Evolutionary conservation across 495 filamentous ascomycete species (phyloP), one percentile per base, ranked within the genome.

Genomic region (Trichoderma gamsii): DNA sequence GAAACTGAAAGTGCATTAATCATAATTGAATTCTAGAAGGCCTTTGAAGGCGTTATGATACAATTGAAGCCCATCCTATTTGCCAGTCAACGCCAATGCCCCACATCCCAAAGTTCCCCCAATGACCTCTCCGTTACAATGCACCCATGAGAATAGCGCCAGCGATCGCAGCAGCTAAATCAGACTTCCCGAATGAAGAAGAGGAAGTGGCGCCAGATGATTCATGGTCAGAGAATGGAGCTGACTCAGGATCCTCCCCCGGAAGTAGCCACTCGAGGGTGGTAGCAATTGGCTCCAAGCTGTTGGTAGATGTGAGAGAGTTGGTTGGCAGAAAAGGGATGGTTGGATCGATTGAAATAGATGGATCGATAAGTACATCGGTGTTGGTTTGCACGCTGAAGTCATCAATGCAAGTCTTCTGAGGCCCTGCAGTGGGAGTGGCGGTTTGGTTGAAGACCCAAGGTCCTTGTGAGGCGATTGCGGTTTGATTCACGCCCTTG

Each of bases 391-490:
- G 44, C 15, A 29, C 29, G 4, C 18, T 18, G 13, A 49, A 49
- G 12, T 49, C 44, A 5, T n/a, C 56, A 18, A 29, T 21, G n/a
- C 56, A 29, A 32, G 56, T 29, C 25, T 32, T 61, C 25, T 29
- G 56, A 61, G 25, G 56, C 25, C 44, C 44, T 49, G 74, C 77
- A 4, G 78, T 78, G 7, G 68, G 68, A 46, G 76, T 71, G 11
- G 78, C 78, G 41, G 68, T 73, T 9, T 78, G 76, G 29, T 77
- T 81, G 67, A 80, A 78, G 11, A 63, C 32, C 5, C 79, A 77
- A 0, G 76, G 76, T 0, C 76, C 78, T 67, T 76, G 76, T 18
- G 66, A 52, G 0, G 69, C 70, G 13, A 61, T 77, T 0, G 74
- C 67, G 5, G 78, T 80, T 68, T 73, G 78, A 63, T 81, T 79